These are phyloP conservation scores for Talaromyces piceae DNA, from an alignment of 2,329 filamentous ascomycete species.

Conservation along the genomic window DNA sequence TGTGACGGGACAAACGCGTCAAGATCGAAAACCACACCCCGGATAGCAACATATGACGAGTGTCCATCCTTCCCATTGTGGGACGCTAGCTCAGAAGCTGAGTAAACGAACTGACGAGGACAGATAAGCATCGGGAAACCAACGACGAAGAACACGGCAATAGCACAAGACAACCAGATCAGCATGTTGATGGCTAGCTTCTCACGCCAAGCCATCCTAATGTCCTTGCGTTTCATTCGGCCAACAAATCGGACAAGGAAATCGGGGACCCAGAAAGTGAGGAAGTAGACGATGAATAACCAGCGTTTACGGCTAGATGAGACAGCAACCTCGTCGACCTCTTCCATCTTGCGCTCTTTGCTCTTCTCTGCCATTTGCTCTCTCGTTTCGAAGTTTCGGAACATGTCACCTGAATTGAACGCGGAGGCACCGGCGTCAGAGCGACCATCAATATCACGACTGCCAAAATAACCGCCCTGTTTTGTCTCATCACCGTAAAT, in stretches of 20 bases:
- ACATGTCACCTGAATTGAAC: constrained; percentile 91
- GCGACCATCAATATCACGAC: constrained; percentile 69
- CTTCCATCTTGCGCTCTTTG: constrained; percentile 80
- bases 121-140: constrained; percentile 83
- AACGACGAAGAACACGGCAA: constrained; percentile 83
- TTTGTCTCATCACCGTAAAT: constrained; percentile 67
- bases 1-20: constrained; percentile 65
- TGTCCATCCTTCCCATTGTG: constrained; percentile 64
- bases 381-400: constrained; percentile 88
- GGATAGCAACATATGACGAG: constrained; percentile 68
- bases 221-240: constrained; percentile 83
- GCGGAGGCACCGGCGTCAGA: constrained; percentile 92
- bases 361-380: constrained; percentile 93
- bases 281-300: constrained; percentile 71
- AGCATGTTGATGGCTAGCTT: constrained; percentile 97
- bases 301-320: constrained; percentile 81
- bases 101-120: constrained; percentile 83
- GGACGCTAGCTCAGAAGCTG: constrained; percentile 63
- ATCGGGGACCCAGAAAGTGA: constrained; percentile 86
- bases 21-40: constrained; percentile 83
- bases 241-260: constrained; percentile 69
- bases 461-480: constrained; percentile 67
- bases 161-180: constrained; percentile 79
- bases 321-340: constrained; percentile 76
- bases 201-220: constrained; percentile 89